Percentiles rank a stretch among this genome's conserved stretches.
Evolutionary conservation across 2,329 filamentous ascomycete genomes (phyloP).

Genomic region (Fusarium torulosum): DNA sequence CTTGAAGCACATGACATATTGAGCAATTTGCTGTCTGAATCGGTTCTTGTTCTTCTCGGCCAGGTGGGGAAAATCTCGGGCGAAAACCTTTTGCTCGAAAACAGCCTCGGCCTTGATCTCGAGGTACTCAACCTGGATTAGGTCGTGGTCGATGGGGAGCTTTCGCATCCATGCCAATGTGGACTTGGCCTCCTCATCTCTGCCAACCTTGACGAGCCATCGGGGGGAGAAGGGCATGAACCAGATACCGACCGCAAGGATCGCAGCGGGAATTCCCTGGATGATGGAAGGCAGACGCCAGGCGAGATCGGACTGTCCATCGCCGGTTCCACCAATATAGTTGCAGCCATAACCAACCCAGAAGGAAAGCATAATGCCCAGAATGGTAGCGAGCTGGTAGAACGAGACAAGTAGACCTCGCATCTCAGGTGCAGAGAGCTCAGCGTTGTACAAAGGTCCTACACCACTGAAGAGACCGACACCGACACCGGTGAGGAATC

Average conservation of each 20-base stretch:
- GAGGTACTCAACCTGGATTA: constrained; percentile 80
- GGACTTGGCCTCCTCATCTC: constrained; percentile 72
- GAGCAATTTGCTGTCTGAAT: constrained; percentile 60
- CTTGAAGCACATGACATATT: constrained; percentile 56
- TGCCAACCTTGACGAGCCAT: constrained; percentile 79
- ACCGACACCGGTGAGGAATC: constrained; percentile 63
- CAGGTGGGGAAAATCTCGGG: constrained; percentile 66
- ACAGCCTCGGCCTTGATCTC: constrained; percentile 84
- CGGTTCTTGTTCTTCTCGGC: constrained; percentile 58
- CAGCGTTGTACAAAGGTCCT: constrained; percentile 63
- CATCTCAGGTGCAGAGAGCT: constrained; percentile 72
- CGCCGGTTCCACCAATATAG: constrained; percentile 62
- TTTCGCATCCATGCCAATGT: constrained; percentile 30
- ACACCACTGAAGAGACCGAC: constrained; percentile 62
- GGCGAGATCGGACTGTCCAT: constrained; percentile 57
- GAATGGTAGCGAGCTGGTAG: constrained; percentile 65
- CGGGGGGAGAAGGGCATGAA: constrained; percentile 85
- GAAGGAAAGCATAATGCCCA: constrained; percentile 62
- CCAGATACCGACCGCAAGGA: constrained; percentile 77
- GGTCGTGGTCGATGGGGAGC: constrained; percentile 68
- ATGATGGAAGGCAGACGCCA: constrained; percentile 61
- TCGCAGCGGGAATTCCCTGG: constrained; percentile 57
- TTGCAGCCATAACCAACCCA: constrained; percentile 62
- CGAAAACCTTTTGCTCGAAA: constrained; percentile 79
- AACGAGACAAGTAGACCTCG: constrained; percentile 74